These are phyloP conservation scores for Phanerochaete carnosa DNA, from an alignment of 768 basidiomycete species.

Conservation along the genomic window DNA sequence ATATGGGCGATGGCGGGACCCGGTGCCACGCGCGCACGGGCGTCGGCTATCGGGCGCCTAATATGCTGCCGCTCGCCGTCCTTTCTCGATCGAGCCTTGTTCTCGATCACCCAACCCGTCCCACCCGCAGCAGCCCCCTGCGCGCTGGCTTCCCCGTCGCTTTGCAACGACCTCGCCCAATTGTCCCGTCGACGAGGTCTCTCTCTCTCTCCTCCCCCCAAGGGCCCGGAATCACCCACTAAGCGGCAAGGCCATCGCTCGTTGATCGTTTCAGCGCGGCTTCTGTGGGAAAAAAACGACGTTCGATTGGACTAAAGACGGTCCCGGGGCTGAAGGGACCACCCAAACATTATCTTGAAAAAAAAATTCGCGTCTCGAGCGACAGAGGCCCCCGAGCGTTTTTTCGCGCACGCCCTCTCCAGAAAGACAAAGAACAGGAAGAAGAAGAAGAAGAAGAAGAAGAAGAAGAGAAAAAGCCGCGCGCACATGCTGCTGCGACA, in stretches of 20 bases:
- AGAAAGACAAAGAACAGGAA: not conserved
- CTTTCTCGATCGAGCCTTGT: not conserved
- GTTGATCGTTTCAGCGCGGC: not conserved
- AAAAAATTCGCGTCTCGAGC: too few relatives aligned
- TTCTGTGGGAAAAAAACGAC: not conserved
- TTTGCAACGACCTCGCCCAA: too few relatives aligned
- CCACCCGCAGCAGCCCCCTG: too few relatives aligned
- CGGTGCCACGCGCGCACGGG: not conserved
- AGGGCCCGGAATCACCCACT: too few relatives aligned
- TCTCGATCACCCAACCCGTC: not conserved
- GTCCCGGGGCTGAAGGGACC: not conserved
- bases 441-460: not conserved
- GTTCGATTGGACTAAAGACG: not conserved
- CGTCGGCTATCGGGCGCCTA: not conserved
- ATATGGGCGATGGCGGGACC: not conserved
- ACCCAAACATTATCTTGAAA: not conserved
- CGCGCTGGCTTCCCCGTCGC: too few relatives aligned
- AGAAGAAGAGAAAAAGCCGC: not conserved
- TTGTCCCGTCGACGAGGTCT: too few relatives aligned
- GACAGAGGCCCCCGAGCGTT: not conserved
- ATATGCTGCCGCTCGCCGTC: slow-evolving; percentile 4
- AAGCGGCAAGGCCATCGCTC: not conserved
- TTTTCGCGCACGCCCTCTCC: not conserved
- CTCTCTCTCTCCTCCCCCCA: too few relatives aligned
- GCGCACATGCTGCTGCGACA: slow-evolving; percentile 30